Conservation (phyloP, 2,329 filamentous ascomycete genomes). For the Botrytis paeoniae region DNA sequence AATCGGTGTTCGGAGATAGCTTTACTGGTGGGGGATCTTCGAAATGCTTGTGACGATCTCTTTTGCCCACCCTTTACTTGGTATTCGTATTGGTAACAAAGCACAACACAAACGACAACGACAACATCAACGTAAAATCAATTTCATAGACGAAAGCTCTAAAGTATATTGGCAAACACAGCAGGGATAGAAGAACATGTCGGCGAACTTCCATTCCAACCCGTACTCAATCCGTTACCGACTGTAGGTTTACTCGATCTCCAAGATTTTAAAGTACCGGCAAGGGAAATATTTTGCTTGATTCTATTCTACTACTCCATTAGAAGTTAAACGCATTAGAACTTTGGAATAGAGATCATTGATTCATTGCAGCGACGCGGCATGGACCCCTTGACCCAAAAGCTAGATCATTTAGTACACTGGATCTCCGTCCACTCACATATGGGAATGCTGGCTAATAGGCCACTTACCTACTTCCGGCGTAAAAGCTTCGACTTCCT, state of each 20-base stretch:
- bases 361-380: too few relatives aligned
- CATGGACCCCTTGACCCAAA: neutral
- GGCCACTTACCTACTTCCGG: neutral
- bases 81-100: neutral
- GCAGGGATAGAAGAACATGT: neutral
- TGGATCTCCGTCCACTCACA: neutral
- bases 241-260: neutral
- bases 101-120: neutral
- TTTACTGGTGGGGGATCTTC: slow-evolving; percentile 5
- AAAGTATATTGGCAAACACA: neutral
- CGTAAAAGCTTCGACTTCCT: neutral
- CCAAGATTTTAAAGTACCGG: neutral
- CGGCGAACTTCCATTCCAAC: neutral
- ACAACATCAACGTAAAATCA: neutral
- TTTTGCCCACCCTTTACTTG: neutral
- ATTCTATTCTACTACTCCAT: neutral
- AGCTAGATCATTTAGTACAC: neutral
- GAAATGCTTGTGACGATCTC: neutral
- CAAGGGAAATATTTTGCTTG: neutral
- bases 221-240: neutral
- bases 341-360: neutral
- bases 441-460: neutral
- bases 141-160: neutral
- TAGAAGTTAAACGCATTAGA: neutral
- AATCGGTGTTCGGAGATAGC: neutral